Percentiles rank a stretch among this genome's conserved stretches.
These are phyloP conservation scores for Smallanthus sonchifolius DNA, from an alignment of 129 eudicot genomes.

Conservation along the genomic window DNA sequence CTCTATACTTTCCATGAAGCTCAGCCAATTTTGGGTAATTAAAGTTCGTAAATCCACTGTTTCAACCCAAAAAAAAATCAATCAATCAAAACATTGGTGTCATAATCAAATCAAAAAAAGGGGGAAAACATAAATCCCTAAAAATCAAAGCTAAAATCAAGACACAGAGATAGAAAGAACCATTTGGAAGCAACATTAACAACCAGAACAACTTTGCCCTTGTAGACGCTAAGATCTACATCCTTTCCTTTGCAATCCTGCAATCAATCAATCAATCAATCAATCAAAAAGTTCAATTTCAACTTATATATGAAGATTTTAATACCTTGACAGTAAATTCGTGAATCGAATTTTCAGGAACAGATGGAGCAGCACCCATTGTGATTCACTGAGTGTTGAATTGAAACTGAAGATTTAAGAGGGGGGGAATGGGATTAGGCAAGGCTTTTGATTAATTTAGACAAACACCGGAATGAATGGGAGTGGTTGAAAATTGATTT, in stretches of 20 bases:
- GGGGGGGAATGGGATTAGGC: neutral
- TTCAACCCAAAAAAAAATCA: constrained; percentile 30
- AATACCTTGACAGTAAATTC: constrained; percentile 72
- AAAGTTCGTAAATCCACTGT: constrained; percentile 68
- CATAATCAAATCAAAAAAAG: neutral
- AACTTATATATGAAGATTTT: neutral
- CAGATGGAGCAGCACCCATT: constrained; percentile 76
- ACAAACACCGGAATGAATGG: neutral
- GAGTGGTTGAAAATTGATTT: neutral
- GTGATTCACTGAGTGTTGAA: neutral
- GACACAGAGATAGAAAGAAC: constrained; percentile 17
- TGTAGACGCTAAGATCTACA: constrained; percentile 70
- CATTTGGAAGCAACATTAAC: constrained; percentile 98
- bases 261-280: neutral
- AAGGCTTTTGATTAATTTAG: neutral
- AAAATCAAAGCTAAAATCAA: neutral
- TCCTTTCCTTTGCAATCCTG: constrained; percentile 75
- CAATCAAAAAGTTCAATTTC: neutral
- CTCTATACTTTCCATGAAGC: constrained; percentile 59
- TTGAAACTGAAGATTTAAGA: neutral
- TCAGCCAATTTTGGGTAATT: constrained; percentile 74
- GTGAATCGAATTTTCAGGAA: constrained; percentile 65
- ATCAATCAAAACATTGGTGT: neutral
- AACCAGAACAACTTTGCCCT: constrained; percentile 81
- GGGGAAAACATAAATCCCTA: neutral